Percentiles rank a stretch among this genome's conserved stretches.
Conservation (phyloP, 2,329 filamentous ascomycete genomes). For the Ceratocystiopsis sp. region DNA sequence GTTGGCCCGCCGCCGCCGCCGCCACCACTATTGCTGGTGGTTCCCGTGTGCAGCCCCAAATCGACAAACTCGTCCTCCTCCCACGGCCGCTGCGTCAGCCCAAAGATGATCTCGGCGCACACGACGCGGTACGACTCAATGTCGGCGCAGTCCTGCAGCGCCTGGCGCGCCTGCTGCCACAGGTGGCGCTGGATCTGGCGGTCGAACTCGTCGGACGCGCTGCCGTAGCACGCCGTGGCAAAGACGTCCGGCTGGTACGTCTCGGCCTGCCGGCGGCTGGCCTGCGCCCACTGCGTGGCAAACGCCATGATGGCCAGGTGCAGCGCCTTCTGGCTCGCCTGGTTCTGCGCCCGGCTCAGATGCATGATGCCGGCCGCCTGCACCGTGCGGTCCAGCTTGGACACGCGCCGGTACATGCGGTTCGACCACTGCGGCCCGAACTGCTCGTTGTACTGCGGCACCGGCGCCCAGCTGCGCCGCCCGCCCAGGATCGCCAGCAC, state of each 20-base stretch:
- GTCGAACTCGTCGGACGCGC: conserved; percentile 19
- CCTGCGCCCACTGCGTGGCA: conserved; percentile 32
- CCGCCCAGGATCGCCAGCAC: too few species aligned
- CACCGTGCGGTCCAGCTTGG: conserved; percentile 28
- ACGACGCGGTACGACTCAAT: conserved; percentile 21
- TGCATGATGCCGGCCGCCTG: conserved; percentile 22
- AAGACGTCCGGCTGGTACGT: conserved; percentile 9
- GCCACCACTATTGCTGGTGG: background rate
- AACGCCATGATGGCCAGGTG: conserved; percentile 34
- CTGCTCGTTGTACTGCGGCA: conserved; percentile 12
- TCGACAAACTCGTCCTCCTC: conserved; percentile 8
- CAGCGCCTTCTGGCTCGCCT: conserved; percentile 26
- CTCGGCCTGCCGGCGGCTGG: conserved; percentile 14
- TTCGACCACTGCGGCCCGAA: conserved; percentile 27
- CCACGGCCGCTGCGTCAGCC: conserved; percentile 19
- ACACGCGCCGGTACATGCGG: conserved; percentile 31
- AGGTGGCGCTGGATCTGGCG: conserved; percentile 19
- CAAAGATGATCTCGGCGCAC: conserved; percentile 22
- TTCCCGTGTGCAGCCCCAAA: conserved; percentile 1
- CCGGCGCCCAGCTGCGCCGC: conserved; percentile 9
- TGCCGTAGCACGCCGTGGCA: background rate
- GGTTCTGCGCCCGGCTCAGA: conserved; percentile 24
- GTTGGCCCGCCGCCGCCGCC: background rate
- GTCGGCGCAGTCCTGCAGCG: conserved; percentile 18
- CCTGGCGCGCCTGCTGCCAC: conserved; percentile 21